Evolutionary conservation across 768 basidiomycete species (phyloP), one percentile per base, ranked within the genome.

Genomic region (Tremella fuciformis): DNA sequence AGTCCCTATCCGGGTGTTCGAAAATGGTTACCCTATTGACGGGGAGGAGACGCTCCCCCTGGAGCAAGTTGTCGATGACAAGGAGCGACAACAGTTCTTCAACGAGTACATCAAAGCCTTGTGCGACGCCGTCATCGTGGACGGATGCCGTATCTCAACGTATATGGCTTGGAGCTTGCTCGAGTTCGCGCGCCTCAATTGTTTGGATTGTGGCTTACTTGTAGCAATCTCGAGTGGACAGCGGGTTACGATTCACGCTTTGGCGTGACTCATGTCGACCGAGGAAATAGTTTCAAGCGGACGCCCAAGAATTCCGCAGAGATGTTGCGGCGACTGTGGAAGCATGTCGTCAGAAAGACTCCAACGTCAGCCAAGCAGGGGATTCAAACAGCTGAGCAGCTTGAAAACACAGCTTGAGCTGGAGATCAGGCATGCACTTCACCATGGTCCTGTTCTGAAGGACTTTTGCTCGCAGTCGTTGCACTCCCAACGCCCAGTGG

Each of bases 121-220:
- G 47, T 47, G 61, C 16, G 52, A 67, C 22, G 70, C 70, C 2
- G 53, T 60, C 42, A 51, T 50, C 19, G 59, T 67, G 15, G 67
- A 71, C 13, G 60, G 65, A 25, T 57, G 66, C 16, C 50, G 49
- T 37, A 58, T 68, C 8, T 49, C 53, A 2, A 65, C 66, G 0
- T 68, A 59, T 39, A 60, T 66, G 59, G 66, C 66, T 41, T 71
- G 70, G 70, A 65, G 62, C 29, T 38, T 70, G 47, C 34, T 68
- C 29, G 63, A 68, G 59, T 69, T 29, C 56, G 65, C 59, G 21
- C 3, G 16, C 4, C 4, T 11, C 29, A 11, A 34, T 34, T 4
- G 4, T 34, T 6, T 6, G 6, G 11, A 34, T 4, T 11, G 11
- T 34, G 6, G 29, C 29, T 34, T 4, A 34, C 29, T 34, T 34